These are phyloP conservation scores for Herpotrichia juniperi DNA, from an alignment of 2,329 filamentous ascomycete species.

Conservation along the genomic window DNA sequence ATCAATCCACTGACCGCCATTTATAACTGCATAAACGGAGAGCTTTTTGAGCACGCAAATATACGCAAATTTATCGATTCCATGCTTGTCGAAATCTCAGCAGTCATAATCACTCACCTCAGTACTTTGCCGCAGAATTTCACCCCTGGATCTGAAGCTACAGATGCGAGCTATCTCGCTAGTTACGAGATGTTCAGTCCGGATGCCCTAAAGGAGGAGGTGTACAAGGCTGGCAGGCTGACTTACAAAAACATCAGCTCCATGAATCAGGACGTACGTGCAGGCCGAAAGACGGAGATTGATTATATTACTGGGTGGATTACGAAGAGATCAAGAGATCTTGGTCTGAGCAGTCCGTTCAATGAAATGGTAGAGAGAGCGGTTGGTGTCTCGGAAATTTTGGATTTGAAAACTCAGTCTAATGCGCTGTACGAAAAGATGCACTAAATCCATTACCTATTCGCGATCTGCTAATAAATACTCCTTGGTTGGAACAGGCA, in stretches of 20 bases:
- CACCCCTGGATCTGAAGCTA: conserved; percentile 53
- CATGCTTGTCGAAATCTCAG: conserved; percentile 6
- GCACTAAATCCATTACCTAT: not conserved
- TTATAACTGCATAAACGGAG: conserved; percentile 72
- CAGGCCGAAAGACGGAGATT: conserved; percentile 70
- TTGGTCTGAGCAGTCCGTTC: conserved; percentile 70
- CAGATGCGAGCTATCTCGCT: conserved; percentile 61
- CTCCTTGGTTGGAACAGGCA: too few species aligned
- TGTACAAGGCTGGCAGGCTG: conserved; percentile 56
- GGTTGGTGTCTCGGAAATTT: conserved; percentile 51
- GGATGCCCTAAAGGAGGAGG: conserved; percentile 62
- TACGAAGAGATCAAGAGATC: conserved; percentile 68
- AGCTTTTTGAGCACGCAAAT: conserved; percentile 48
- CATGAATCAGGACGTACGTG: conserved; percentile 70
- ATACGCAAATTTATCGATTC: conserved; percentile 1
- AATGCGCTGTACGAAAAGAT: too few species aligned
- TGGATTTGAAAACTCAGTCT: too few species aligned
- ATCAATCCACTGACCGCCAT: conserved; percentile 79
- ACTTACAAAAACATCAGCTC: conserved; percentile 62
- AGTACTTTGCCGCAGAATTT: conserved; percentile 56
- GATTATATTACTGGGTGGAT: conserved; percentile 88
- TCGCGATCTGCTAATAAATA: not conserved
- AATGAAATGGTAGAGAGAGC: conserved; percentile 73
- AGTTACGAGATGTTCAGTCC: conserved; percentile 59
- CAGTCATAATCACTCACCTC: conserved; percentile 63